Base-by-base conservation (phyloP, 202 grass and related monocot genomes). In the Hordeum pubiflorum region DNA sequence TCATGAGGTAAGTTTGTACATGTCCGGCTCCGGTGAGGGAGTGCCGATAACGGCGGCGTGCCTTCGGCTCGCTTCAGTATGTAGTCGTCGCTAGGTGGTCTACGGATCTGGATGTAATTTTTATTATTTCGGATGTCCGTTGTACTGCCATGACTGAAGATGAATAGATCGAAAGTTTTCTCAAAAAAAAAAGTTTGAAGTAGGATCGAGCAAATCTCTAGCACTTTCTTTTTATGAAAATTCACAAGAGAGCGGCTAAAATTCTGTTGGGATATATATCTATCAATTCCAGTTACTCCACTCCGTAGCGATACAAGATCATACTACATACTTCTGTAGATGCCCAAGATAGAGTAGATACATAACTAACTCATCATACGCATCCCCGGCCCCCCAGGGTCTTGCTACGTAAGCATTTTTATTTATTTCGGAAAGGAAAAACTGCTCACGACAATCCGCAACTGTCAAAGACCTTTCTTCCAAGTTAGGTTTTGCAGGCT, bases 401-500 rank as follows among this genome's bases (percentile, higher is more conserved):
- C 38, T 26, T 44, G 22, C 38, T 70, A 70, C 66, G 67, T 71
- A 46, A 27, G 68, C 68, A 1, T 39, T 3, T 46, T 29, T 48
- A 54, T 54, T 52, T 24, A 9, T 39, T 46, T 63, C 57, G 0
- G n/a, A 21, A 71, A 70, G 48, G 43, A 37, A 46, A 24, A 27
- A 54, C 17, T 27, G 10, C 10, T 8, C 27, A 9, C 24, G 9
- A 10, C 37, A 20, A 78, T 38, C 55, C 7, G 4, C 60, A 86
- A 18, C 9, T 18, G 41, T 72, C 69, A 50, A 72, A 75, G 14
- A 36, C 54, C 78, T 70, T 82, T 27, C 84, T 77, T 87, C 20
- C 73, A 82, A 82, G 85, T 40, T 15, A 87, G 56, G 75, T 33
- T 61, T 50, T 75, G 68, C 75, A 75, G 15, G 29, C 7, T n/a